Percentiles rank a stretch among this genome's conserved stretches.
phyloP scores from a whole-genome alignment of 495 filamentous ascomycete species.

The Cetradonia linearis region DNA sequence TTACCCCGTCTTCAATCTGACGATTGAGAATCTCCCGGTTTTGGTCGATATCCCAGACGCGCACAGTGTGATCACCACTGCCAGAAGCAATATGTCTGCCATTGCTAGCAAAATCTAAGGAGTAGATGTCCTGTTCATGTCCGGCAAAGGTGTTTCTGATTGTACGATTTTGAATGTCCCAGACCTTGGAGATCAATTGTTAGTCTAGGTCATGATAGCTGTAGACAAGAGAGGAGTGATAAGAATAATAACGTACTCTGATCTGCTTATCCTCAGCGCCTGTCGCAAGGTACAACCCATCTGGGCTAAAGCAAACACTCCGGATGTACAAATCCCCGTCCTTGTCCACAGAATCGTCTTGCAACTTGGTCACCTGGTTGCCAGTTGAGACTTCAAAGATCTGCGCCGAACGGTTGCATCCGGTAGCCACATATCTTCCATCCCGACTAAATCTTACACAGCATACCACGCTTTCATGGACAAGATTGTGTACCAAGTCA shows the following conservation, averaged over 20 bases:
- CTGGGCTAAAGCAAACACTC: conserved; percentile 88
- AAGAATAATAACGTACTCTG: conserved; percentile 69
- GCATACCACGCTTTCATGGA: conserved; percentile 82
- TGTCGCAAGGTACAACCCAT: conserved; percentile 79
- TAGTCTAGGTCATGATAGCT: conserved; percentile 11
- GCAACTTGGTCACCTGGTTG: conserved; percentile 65
- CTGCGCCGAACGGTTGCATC: conserved; percentile 80
- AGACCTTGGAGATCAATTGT: conserved; percentile 48
- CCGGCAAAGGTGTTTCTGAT: conserved; percentile 77
- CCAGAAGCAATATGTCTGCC: conserved; percentile 83
- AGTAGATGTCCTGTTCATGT: conserved; percentile 90
- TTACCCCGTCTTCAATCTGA: conserved; percentile 82
- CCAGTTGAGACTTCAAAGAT: conserved; percentile 79
- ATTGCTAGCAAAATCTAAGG: conserved; percentile 80
- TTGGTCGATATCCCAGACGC: conserved; percentile 78
- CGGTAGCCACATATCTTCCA: conserved; percentile 80
- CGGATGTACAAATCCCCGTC: conserved; percentile 82
- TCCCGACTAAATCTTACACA: conserved; percentile 85
- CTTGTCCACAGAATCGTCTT: conserved; percentile 75
- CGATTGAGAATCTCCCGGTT: conserved; percentile 64
- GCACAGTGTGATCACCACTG: conserved; percentile 77
- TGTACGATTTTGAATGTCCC: conserved; percentile 66
- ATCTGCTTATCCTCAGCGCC: conserved; percentile 90
- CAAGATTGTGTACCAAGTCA: conserved; percentile 74
- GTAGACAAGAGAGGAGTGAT: conserved; percentile 4